phyloP scores from a whole-genome alignment of 768 basidiomycete species.

The Amanita polypyramis region DNA sequence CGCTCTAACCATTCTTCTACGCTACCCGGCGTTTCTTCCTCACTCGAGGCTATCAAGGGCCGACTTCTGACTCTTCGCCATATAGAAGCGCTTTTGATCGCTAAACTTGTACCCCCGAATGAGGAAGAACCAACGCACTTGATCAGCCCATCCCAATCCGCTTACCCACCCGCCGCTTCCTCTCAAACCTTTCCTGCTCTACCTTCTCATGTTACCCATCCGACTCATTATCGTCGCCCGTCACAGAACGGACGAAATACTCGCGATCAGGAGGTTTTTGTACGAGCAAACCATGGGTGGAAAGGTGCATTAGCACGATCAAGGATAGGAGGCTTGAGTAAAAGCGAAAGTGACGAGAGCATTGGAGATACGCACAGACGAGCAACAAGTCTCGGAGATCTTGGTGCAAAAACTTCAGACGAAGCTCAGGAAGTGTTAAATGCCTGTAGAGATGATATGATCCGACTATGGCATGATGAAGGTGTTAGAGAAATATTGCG shows the following conservation, averaged over 20 bases:
- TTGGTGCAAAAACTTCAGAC: constrained; percentile 36
- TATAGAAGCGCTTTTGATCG: constrained; percentile 59
- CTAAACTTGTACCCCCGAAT: constrained; percentile 56
- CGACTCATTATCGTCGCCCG: constrained; percentile 8
- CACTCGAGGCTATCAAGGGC: constrained; percentile 46
- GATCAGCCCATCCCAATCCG: constrained; percentile 12
- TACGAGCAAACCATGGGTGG: constrained; percentile 60
- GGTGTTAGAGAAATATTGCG: constrained; percentile 44
- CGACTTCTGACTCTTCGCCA: constrained; percentile 60
- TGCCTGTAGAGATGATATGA: constrained; percentile 54
- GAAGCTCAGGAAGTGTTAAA: constrained; percentile 53
- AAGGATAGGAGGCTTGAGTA: constrained; percentile 22
- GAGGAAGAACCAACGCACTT: constrained; percentile 48
- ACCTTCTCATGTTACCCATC: neutral
- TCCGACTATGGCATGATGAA: constrained; percentile 56
- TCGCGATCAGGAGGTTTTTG: constrained; percentile 43
- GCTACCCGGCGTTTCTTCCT: constrained; percentile 16
- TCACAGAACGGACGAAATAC: constrained; percentile 8
- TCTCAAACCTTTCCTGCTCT: neutral
- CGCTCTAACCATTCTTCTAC: constrained; percentile 16
- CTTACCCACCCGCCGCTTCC: neutral
- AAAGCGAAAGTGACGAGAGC: constrained; percentile 14
- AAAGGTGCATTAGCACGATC: constrained; percentile 45
- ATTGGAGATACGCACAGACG: constrained; percentile 16
- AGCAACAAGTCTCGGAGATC: constrained; percentile 35